Percentiles rank a stretch among this genome's conserved stretches.
Conservation (phyloP, 352 stramenopile species). For the Phytophthora ramorum region DNA sequence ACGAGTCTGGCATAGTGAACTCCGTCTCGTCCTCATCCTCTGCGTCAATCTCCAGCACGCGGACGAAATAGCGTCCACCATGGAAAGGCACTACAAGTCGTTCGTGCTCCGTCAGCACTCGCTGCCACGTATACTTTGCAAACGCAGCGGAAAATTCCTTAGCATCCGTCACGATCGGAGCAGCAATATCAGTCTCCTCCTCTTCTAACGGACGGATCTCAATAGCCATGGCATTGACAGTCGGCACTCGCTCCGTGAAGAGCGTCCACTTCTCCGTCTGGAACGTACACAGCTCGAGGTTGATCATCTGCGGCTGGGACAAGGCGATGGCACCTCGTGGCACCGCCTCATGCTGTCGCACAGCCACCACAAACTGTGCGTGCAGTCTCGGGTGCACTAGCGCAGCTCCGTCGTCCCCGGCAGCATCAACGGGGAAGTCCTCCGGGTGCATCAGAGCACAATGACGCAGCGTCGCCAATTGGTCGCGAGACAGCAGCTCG, state of each 20-base stretch:
- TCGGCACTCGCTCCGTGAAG: constrained; percentile 62
- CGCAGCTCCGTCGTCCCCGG: constrained; percentile 25
- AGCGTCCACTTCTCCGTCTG: constrained; percentile 78
- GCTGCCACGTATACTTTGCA: constrained; percentile 57
- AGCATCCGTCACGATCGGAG: constrained; percentile 52
- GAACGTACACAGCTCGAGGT: constrained; percentile 80
- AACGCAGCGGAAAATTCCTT: constrained; percentile 63
- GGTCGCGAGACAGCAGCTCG: constrained; percentile 29
- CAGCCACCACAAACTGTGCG: constrained; percentile 79
- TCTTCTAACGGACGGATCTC: constrained; percentile 70
- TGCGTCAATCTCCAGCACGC: constrained; percentile 74
- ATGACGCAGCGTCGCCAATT: constrained; percentile 41
- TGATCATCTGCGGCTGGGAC: constrained; percentile 72
- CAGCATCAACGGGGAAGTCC: constrained; percentile 51
- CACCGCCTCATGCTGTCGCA: constrained; percentile 46
- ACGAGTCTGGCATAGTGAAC: constrained; percentile 87
- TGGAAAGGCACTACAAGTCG: constrained; percentile 64
- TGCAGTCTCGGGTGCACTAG: constrained; percentile 73
- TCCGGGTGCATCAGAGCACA: constrained; percentile 69
- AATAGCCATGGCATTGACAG: constrained; percentile 57
- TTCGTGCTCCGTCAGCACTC: constrained; percentile 84
- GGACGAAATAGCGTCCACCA: constrained; percentile 71
- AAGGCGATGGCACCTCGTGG: constrained; percentile 65
- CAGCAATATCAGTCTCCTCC: constrained; percentile 6
- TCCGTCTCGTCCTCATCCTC: constrained; percentile 80